Evolutionary conservation across 371 early-diverging fungal species (phyloP), one percentile per base, ranked within the genome.

Genomic region (Mucor plumbeus): DNA sequence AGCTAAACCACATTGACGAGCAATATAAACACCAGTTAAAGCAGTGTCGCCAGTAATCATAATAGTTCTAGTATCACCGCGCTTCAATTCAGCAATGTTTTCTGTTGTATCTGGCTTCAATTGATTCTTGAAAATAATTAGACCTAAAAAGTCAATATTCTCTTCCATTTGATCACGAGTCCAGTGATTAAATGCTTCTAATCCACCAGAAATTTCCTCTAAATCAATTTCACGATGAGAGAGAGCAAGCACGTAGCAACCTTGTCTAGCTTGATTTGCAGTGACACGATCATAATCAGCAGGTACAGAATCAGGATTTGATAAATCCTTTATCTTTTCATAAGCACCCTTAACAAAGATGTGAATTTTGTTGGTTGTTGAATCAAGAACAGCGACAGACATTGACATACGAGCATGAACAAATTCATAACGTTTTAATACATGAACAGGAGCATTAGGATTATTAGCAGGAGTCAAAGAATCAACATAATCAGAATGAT

Each of bases 41-140:
- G 94, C 90, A 43, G 93, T 91, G 73, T 98, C 98, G 54, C 98
- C 98, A 14, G 98, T 97, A 69, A 95, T 93, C 94, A 98, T 98
- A 34, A 94, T 85, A 10, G 85, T 88, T 35, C 94, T 87, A 36
- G 91, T 88, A 31, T 85, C 87, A 40, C 94, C 96, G 15, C 75
- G 78, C 50, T 90, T 89, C 41, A 98, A 86, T 73, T 88, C 89
- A 4, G 78, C 75, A 64, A 98, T 87, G 6, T 90, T 91, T 38
- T 81, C 82, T 5, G 77, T 76, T 0, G 95, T 92, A 65, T 93
- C 94, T 7, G 68, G 78, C 79, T 98, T 98, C 10, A 96, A 77
- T 71, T 88, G 89, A 75, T 97, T 97, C 64, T 92, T 89, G 77
- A 98, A 96, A 38, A 97, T 76, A 17, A 96, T 70, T 53, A 97